phyloP scores from a whole-genome alignment of 179 eudicot genomes.

The Dionaea muscipula region DNA sequence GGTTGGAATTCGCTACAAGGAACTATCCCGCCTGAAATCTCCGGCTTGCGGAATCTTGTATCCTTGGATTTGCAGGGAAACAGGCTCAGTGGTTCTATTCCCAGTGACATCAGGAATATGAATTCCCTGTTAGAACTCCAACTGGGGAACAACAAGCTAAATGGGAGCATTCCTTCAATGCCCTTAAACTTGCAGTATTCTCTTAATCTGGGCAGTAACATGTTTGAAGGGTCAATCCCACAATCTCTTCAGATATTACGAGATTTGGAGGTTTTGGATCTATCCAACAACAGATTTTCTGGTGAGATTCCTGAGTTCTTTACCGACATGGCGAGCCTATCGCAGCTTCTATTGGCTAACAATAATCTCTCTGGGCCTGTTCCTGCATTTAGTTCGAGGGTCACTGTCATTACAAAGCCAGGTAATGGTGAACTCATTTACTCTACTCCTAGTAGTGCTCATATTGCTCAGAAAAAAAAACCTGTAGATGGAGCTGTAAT shows the following conservation, averaged over 20 bases:
- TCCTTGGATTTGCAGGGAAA: constrained; percentile 53
- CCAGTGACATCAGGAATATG: constrained; percentile 28
- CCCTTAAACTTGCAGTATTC: constrained; percentile 42
- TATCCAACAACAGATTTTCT: constrained; percentile 51
- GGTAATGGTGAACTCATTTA: constrained; percentile 32
- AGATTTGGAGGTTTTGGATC: constrained; percentile 61
- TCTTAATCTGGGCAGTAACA: constrained; percentile 61
- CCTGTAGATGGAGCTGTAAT: constrained; percentile 12
- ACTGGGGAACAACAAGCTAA: constrained; percentile 46
- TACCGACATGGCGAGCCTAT: constrained; percentile 24
- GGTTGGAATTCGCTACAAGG: constrained; percentile 51
- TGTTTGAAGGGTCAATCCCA: constrained; percentile 47
- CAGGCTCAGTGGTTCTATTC: constrained; percentile 48
- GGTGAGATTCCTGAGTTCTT: constrained; percentile 48
- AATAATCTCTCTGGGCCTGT: constrained; percentile 47
- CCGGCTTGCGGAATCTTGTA: constrained; percentile 30
- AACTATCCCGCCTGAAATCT: constrained; percentile 44
- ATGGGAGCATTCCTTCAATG: constrained; percentile 44
- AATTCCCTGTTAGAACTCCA: constrained; percentile 44
- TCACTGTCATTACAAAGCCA: constrained; percentile 17
- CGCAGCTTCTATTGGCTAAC: constrained; percentile 39
- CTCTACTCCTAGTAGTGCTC: constrained; percentile 2
- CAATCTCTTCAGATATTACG: constrained; percentile 14
- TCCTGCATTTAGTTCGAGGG: constrained; percentile 25
- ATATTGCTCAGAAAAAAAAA: constrained; percentile 14